Conservation (phyloP, 148 eudicot species). For the Linanthus parryae region DNA sequence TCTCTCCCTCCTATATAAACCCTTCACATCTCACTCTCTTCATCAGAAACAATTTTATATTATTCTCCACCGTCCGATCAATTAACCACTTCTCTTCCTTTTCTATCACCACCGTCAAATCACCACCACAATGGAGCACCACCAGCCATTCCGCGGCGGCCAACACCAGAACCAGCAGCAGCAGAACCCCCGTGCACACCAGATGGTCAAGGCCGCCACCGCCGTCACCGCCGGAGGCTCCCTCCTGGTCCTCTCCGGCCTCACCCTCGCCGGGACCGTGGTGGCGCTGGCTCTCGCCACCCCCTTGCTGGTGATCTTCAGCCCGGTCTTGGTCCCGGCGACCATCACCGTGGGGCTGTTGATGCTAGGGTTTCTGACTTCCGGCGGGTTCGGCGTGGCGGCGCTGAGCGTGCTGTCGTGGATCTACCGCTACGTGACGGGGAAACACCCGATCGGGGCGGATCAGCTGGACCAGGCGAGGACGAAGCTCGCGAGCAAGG, state of each 20-base stretch:
- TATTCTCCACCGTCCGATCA: too few relatives aligned
- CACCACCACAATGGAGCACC: too few relatives aligned
- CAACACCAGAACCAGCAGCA: constrained; percentile 8
- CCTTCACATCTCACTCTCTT: too few relatives aligned
- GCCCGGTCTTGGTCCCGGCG: constrained; percentile 40
- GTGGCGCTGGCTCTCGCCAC: constrained; percentile 36
- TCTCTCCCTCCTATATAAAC: too few relatives aligned
- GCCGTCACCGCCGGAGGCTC: constrained; percentile 49
- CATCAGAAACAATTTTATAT: too few relatives aligned
- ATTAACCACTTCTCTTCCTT: too few relatives aligned
- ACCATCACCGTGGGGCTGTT: constrained; percentile 19
- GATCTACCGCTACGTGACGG: constrained; percentile 32
- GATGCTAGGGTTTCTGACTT: constrained; percentile 21
- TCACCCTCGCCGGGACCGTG: constrained; percentile 34
- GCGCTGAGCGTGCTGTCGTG: constrained; percentile 32
- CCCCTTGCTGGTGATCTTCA: constrained; percentile 38
- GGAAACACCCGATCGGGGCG: constrained; percentile 27
- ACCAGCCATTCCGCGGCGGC: neutral
- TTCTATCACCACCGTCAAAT: neutral
- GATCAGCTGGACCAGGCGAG: constrained; percentile 37
- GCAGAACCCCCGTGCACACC: constrained; percentile 21
- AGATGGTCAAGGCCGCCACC: constrained; percentile 40
- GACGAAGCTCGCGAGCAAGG: constrained; percentile 32
- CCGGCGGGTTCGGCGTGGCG: constrained; percentile 39
- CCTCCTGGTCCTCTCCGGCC: constrained; percentile 39